Conservation (phyloP, 2,329 filamentous ascomycete genomes). For the Coniochaeta sp. region DNA sequence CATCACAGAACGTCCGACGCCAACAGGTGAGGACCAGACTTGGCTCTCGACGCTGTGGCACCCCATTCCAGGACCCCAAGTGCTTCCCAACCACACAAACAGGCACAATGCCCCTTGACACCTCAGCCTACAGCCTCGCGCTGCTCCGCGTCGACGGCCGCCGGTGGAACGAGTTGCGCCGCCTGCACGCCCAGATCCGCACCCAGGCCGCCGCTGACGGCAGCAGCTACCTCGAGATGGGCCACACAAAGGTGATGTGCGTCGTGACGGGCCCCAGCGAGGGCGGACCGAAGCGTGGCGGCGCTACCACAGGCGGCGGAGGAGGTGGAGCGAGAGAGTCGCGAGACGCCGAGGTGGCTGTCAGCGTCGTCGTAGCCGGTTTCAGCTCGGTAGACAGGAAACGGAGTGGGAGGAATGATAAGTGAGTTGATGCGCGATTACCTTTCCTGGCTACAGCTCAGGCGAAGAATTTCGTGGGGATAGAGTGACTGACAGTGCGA, state of each 20-base stretch:
- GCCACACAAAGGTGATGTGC: conserved; percentile 95
- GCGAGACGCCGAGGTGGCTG: conserved; percentile 61
- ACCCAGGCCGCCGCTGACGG: conserved; percentile 91
- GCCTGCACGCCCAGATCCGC: conserved; percentile 79
- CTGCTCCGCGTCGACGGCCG: conserved; percentile 76
- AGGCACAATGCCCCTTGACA: conserved; percentile 79
- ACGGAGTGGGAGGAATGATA: conserved; percentile 66
- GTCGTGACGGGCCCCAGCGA: conserved; percentile 83
- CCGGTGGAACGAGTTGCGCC: conserved; percentile 94
- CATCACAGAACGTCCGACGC: not conserved
- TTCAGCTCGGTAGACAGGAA: conserved; percentile 85
- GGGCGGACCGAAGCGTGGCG: conserved; percentile 34
- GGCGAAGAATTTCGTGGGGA: not conserved
- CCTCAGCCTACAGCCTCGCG: conserved; percentile 81
- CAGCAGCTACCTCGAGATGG: conserved; percentile 90
- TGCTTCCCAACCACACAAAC: not conserved
- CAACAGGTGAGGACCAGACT: not conserved
- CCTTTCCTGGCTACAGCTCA: too few relatives aligned
- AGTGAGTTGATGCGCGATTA: conserved; percentile 43
- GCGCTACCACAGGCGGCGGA: conserved; percentile 24
- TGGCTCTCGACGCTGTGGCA: not conserved
- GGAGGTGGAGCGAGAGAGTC: conserved; percentile 15
- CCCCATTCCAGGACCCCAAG: not conserved
- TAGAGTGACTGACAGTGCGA: not conserved
- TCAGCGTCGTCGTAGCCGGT: conserved; percentile 78